Conservation (phyloP, 108 stramenopile genomes). For the Schizochytrium sp. region DNA sequence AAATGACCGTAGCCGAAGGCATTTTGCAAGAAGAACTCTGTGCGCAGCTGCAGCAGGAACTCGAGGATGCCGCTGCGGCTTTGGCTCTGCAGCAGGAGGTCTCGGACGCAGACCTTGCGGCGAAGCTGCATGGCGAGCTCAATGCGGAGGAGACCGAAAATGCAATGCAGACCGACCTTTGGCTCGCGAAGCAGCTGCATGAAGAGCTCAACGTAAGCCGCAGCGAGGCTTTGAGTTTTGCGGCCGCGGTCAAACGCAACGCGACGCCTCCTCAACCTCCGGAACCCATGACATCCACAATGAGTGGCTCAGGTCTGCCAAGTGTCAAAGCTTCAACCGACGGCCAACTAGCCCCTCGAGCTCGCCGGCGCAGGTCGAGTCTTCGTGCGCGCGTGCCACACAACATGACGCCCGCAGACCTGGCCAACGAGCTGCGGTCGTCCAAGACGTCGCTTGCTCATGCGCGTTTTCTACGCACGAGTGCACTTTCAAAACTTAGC, state of each 20-base stretch:
- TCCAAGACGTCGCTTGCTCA: background rate
- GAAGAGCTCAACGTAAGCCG: background rate
- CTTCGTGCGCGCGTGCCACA: background rate
- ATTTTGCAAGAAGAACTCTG: background rate
- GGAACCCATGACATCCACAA: background rate
- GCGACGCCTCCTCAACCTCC: background rate
- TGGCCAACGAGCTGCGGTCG: background rate
- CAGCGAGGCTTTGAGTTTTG: background rate
- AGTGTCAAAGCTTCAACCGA: background rate
- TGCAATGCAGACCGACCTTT: background rate
- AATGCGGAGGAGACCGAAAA: background rate
- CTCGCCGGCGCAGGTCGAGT: background rate
- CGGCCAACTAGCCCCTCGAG: no score
- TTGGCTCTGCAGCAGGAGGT: background rate
- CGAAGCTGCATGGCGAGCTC: background rate
- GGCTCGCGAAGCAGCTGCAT: background rate
- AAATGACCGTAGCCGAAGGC: background rate
- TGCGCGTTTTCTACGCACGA: background rate
- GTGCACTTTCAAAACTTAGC: background rate
- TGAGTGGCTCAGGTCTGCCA: background rate
- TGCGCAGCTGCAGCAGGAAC: background rate
- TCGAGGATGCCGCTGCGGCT: background rate
- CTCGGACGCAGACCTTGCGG: background rate
- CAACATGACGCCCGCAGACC: background rate
- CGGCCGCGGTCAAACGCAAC: background rate